A percentile compares a stretch with the other conserved stretches of the same genome.
Evolutionary conservation across 163 green algal genomes (phyloP).

Genomic region (Scenedesmus sp.): DNA sequence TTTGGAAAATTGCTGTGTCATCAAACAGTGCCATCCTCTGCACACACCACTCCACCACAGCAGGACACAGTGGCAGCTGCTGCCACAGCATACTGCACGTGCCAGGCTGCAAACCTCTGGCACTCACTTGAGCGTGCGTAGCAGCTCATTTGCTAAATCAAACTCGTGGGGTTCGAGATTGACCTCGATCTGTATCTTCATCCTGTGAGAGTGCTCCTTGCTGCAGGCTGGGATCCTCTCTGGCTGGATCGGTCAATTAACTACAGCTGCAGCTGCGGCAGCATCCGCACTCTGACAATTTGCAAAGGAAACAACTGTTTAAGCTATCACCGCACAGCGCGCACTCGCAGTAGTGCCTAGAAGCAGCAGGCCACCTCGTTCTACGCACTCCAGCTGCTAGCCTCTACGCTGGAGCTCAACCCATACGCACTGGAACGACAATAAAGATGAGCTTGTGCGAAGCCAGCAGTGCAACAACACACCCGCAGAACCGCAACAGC

Average conservation of each 20-base stretch:
- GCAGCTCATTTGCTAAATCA: slow-evolving; percentile 44
- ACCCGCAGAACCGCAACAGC: not conserved
- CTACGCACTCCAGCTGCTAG: not conserved
- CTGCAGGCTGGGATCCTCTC: too few relatives aligned
- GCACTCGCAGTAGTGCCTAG: slow-evolving; percentile 1
- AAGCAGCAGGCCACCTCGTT: not conserved
- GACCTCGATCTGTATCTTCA: slow-evolving; percentile 47
- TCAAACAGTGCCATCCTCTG: not conserved
- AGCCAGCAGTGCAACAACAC: not conserved
- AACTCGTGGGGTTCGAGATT: slow-evolving; percentile 42
- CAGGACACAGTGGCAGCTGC: not conserved
- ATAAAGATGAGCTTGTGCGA: not conserved
- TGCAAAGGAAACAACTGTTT: not conserved
- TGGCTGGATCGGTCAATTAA: not conserved
- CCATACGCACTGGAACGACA: not conserved
- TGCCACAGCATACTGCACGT: not conserved
- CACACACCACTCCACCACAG: not conserved
- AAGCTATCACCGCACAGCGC: not conserved
- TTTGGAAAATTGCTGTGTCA: not conserved
- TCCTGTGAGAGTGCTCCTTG: not conserved
- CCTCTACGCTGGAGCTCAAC: not conserved
- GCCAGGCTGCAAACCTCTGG: slow-evolving; percentile 4
- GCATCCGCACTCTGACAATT: not conserved
- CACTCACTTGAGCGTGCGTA: slow-evolving; percentile 42
- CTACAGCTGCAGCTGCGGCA: not conserved